Base-by-base conservation (phyloP, 495 filamentous ascomycete genomes). In the Bacidia rubella region DNA sequence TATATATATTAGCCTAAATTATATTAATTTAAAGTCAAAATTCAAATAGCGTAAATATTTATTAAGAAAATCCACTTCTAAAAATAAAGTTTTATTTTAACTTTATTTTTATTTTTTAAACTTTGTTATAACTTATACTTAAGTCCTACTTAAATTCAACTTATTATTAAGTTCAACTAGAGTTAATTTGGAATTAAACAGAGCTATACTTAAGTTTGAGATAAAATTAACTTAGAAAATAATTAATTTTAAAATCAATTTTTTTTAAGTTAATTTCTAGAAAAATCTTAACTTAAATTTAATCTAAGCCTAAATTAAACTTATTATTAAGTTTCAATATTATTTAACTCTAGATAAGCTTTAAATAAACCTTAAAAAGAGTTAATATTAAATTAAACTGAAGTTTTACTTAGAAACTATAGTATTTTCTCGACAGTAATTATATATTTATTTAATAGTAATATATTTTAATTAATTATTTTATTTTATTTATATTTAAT, bases 61-160 rank as follows among this genome's bases (percentile, higher is more conserved):
- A 26, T 49, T 2, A 49, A 5, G 10, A 3, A 49, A 27, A 10
- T 29, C 1, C 11, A 15, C 11, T 11, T 15, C 15, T 26, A 49
- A 49, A 27, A 3, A 2, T 27, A 49, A 7, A 29, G 19, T 32
- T n/a, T 49, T 48, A 22, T 48, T 29, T 25, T 4, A 9, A n/a
- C 9, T 24, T 26, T 29, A 49, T 49, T 49, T 49, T 27, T 49
- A 49, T 27, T 15, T 29, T 49, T 9, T 49, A 2, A 29, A 49
- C 15, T 29, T 49, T 29, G 15, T 3, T 29, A 12, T 49, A 27
- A 12, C 24, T 47, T 22, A 47, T 23, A 12, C 24, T 23, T 47
- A n/a, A n/a, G n/a, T n/a, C n/a, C n/a, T n/a, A n/a, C n/a, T n/a
- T n/a, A n/a, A 27, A 49, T 11, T 27, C 26, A 29, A 3, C 26